Percentiles rank a stretch among this genome's conserved stretches.
phyloP scores from a whole-genome alignment of 78 protist species.

The Diacronema lutheri region DNA sequence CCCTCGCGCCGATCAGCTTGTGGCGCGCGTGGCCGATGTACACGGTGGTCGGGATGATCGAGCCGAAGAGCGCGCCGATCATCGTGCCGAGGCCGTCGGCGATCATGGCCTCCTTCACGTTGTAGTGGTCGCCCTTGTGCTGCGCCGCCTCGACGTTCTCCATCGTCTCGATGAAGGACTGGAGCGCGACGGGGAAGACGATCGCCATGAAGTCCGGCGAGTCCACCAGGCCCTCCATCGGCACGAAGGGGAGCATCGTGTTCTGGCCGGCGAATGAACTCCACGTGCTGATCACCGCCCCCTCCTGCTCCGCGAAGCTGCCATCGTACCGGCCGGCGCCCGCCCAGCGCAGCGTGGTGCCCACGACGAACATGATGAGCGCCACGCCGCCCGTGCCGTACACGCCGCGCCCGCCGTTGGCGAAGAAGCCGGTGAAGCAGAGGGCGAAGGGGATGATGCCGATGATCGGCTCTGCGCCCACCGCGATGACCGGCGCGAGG shows the following conservation, averaged over 20 bases:
- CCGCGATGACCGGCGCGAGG: neutral
- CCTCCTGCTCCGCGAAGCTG: too few species aligned
- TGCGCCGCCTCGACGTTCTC: neutral
- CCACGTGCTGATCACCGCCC: too few species aligned
- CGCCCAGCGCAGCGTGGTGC: neutral
- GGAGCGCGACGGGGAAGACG: neutral
- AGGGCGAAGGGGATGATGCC: neutral
- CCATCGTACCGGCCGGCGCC: too few species aligned
- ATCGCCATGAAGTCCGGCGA: neutral
- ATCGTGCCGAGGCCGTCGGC: neutral
- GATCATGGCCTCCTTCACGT: neutral
- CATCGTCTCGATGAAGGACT: conserved; percentile 2
- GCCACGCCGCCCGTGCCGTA: neutral
- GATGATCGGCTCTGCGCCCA: neutral
- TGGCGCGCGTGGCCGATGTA: conserved; percentile 10
- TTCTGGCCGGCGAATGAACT: too few species aligned
- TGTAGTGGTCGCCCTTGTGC: neutral
- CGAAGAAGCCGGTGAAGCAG: neutral
- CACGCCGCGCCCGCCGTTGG: neutral
- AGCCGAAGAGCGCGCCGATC: neutral
- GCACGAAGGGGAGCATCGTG: too few species aligned
- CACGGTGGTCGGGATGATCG: neutral
- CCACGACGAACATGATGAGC: neutral
- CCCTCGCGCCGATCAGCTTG: neutral
- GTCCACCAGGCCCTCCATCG: too few species aligned